A percentile compares a stretch with the other conserved stretches of the same genome.
Evolutionary conservation across 257 asterid genomes (phyloP).

Genomic region (Lavandula angustifolia): DNA sequence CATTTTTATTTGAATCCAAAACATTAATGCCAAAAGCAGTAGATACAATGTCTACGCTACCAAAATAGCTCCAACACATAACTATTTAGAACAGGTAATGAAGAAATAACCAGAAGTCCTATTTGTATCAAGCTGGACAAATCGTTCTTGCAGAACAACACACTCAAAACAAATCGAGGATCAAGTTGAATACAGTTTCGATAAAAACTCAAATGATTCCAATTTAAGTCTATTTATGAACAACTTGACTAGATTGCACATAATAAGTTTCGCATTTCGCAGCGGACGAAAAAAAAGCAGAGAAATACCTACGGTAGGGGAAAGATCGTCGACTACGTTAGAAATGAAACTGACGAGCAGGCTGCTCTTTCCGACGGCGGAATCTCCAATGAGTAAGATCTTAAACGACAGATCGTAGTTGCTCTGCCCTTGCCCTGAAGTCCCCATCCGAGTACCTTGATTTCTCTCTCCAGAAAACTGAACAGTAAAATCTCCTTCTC

Average conservation of each 20-base stretch:
- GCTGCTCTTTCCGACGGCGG: constrained; percentile 97
- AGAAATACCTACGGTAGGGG: constrained; percentile 83
- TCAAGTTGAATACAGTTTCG: constrained; percentile 1
- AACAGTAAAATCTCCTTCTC: constrained; percentile 19
- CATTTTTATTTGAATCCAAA: constrained; percentile 20
- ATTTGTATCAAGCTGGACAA: constrained; percentile 20
- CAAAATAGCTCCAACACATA: constrained; percentile 31
- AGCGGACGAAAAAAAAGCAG: constrained; percentile 1
- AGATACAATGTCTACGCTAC: constrained; percentile 18
- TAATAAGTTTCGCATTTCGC: neutral
- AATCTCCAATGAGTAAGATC: constrained; percentile 92
- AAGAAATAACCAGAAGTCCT: constrained; percentile 19
- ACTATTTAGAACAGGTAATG: constrained; percentile 23
- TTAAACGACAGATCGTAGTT: constrained; percentile 88
- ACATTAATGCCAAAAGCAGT: constrained; percentile 21
- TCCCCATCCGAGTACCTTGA: constrained; percentile 49
- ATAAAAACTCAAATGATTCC: neutral
- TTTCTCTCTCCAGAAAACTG: constrained; percentile 27
- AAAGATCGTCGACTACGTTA: constrained; percentile 64
- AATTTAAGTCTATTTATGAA: neutral
- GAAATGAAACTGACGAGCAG: constrained; percentile 85
- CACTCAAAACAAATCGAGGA: constrained; percentile 31
- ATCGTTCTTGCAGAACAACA: constrained; percentile 1
- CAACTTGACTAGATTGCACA: neutral
- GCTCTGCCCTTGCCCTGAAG: constrained; percentile 60